A percentile compares a stretch with the other conserved stretches of the same genome.
Evolutionary conservation across 352 stramenopile genomes (phyloP).

Genomic region (Paralagenidium karlingii): DNA sequence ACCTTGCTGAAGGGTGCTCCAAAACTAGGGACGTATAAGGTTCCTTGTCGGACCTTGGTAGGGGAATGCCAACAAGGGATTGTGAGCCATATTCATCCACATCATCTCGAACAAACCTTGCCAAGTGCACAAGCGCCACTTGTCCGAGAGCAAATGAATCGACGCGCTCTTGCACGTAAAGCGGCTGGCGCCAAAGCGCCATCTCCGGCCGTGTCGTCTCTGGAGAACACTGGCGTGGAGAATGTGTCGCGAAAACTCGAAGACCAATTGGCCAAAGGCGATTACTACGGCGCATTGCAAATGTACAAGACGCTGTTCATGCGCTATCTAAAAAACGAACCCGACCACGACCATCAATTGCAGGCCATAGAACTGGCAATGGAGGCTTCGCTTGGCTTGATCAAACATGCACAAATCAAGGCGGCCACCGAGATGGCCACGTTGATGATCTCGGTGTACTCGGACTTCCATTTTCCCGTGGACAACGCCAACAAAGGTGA

Average conservation of each 20-base stretch:
- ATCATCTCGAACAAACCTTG: no score
- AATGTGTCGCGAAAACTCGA: slow-evolving; percentile 73
- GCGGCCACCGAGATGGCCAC: slow-evolving; percentile 71
- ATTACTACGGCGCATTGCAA: slow-evolving; percentile 81
- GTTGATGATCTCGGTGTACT: slow-evolving; percentile 63
- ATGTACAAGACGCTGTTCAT: slow-evolving; percentile 89
- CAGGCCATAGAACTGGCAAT: slow-evolving; percentile 51
- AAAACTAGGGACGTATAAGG: no score
- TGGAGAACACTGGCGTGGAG: slow-evolving; percentile 29
- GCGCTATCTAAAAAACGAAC: slow-evolving; percentile 64
- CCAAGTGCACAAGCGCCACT: no score
- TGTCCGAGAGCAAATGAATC: no score
- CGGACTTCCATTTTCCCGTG: slow-evolving; percentile 50
- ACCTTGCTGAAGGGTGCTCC: no score
- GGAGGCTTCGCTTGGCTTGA: slow-evolving; percentile 45
- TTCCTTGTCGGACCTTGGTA: no score
- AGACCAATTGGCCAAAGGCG: slow-evolving; percentile 46
- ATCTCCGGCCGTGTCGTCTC: slow-evolving; percentile 5
- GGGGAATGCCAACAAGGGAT: no score
- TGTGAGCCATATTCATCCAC: no score
- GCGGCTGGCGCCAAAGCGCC: slow-evolving; percentile 31
- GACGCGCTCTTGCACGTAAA: slow-evolving; percentile 49
- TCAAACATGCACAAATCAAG: slow-evolving; percentile 63
- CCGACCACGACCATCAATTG: slow-evolving; percentile 31
- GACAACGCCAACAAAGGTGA: slow-evolving; percentile 62